phyloP scores from a whole-genome alignment of 2,329 filamentous ascomycete species.

The Paecilomyces formosus region DNA sequence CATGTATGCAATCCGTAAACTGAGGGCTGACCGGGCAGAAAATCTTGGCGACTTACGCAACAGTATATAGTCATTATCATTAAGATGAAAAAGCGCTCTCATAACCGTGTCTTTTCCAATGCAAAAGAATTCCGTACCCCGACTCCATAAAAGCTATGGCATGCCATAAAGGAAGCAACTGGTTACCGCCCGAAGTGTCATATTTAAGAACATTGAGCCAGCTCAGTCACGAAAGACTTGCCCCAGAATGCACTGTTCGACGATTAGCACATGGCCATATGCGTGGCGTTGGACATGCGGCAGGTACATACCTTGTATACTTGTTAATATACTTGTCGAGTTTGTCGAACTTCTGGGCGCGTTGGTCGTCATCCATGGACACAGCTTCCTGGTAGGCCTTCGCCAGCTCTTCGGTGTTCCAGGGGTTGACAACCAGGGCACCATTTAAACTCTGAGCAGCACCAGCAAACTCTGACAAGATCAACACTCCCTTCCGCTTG shows the following conservation, averaged over 20 bases:
- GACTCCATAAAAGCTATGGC: not conserved
- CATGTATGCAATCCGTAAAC: not conserved
- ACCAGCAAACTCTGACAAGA: constrained; percentile 93
- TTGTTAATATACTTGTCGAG: constrained; percentile 93
- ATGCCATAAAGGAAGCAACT: constrained; percentile 5
- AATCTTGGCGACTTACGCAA: not conserved
- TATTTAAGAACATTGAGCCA: constrained; percentile 47
- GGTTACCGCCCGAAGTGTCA: not conserved
- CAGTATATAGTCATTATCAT: not conserved
- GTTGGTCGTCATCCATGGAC: constrained; percentile 86
- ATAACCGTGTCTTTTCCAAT: not conserved
- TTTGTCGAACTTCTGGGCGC: constrained; percentile 80
- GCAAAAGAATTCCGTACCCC: not conserved
- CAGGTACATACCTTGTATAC: constrained; percentile 65
- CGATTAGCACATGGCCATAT: constrained; percentile 11
- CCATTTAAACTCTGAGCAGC: constrained; percentile 92
- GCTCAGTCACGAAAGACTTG: constrained; percentile 80
- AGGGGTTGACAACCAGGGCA: constrained; percentile 91
- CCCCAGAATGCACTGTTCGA: constrained; percentile 81
- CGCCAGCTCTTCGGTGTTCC: constrained; percentile 95
- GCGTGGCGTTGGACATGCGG: not conserved
- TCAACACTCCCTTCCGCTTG: constrained; percentile 84
- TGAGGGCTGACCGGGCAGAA: not conserved
- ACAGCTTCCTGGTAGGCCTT: constrained; percentile 94
- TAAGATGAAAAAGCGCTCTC: not conserved